Conservation (phyloP, 805 yeast genomes). For the Pichia gijzeniarum region DNA sequence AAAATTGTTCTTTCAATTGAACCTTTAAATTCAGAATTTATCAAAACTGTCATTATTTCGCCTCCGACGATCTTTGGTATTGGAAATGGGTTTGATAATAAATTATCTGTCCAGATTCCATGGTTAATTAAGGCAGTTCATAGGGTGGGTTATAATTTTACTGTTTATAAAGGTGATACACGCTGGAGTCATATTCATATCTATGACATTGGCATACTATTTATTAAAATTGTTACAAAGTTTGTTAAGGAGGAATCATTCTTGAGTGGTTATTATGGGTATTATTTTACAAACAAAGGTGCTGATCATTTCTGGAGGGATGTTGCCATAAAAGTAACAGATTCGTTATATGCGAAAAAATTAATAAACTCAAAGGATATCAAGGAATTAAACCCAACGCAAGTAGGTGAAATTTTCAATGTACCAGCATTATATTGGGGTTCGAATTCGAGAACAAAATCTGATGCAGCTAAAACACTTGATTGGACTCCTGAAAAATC, state of each 20-base stretch:
- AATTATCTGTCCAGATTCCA: conserved; percentile 2
- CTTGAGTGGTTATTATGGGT: conserved; percentile 1
- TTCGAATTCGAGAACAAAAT: background rate
- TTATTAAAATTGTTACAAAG: background rate
- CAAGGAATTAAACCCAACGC: background rate
- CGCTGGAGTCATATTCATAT: conserved; percentile 5
- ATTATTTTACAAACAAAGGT: conserved; percentile 2
- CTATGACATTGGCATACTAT: conserved; percentile 1
- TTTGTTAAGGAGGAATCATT: background rate
- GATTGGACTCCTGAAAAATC: conserved; percentile 1
- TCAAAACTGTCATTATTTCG: conserved; percentile 1
- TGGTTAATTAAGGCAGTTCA: background rate
- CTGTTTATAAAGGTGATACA: conserved; percentile 4
- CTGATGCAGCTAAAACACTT: background rate
- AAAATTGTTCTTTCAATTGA: conserved; percentile 3
- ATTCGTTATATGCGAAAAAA: background rate
- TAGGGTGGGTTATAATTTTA: background rate
- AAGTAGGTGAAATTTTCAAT: background rate
- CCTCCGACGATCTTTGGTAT: conserved; percentile 4
- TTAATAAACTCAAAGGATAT: background rate
- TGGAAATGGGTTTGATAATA: conserved; percentile 1
- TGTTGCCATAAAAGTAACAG: background rate
- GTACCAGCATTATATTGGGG: conserved; percentile 4
- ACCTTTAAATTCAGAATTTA: background rate
- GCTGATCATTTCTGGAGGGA: conserved; percentile 1